A percentile compares a stretch with the other conserved stretches of the same genome.
Evolutionary conservation across 2,329 filamentous ascomycete species (phyloP).

Genomic region (Colletotrichum theobromicola): DNA sequence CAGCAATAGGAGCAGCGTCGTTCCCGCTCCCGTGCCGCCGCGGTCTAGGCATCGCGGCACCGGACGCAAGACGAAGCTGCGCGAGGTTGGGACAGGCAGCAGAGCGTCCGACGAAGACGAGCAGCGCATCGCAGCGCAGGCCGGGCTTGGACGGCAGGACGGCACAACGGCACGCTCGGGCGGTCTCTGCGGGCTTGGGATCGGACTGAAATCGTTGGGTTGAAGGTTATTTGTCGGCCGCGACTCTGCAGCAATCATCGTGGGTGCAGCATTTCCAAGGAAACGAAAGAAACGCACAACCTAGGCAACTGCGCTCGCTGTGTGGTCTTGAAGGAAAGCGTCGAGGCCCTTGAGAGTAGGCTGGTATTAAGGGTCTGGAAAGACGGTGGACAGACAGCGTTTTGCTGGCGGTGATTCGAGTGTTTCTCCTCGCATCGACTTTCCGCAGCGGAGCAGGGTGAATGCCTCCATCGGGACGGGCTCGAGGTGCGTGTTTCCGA

Average conservation of each 20-base stretch:
- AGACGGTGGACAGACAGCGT: background rate
- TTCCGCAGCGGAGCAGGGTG: background rate
- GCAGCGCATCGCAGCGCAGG: background rate
- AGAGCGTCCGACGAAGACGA: background rate
- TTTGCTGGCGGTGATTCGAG: background rate
- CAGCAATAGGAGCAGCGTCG: background rate
- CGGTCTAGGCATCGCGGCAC: conserved; percentile 10
- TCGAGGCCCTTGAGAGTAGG: background rate
- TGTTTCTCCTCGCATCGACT: conserved; percentile 12
- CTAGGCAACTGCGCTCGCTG: background rate
- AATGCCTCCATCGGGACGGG: background rate
- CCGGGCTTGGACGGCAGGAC: conserved; percentile 14
- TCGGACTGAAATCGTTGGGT: conserved; percentile 1
- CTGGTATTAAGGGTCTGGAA: background rate
- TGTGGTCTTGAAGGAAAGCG: background rate
- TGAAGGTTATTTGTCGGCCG: background rate
- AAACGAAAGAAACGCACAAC: background rate
- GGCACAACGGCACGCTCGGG: conserved; percentile 16
- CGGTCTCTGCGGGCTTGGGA: background rate
- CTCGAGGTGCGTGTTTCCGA: conserved; percentile 4
- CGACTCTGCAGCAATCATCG: background rate
- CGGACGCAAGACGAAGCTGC: background rate
- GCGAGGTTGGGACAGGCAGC: background rate
- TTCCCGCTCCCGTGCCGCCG: background rate
- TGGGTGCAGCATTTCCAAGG: background rate